These are phyloP conservation scores for Lichina pygmaea DNA, from an alignment of 495 filamentous ascomycete species.

Conservation along the genomic window DNA sequence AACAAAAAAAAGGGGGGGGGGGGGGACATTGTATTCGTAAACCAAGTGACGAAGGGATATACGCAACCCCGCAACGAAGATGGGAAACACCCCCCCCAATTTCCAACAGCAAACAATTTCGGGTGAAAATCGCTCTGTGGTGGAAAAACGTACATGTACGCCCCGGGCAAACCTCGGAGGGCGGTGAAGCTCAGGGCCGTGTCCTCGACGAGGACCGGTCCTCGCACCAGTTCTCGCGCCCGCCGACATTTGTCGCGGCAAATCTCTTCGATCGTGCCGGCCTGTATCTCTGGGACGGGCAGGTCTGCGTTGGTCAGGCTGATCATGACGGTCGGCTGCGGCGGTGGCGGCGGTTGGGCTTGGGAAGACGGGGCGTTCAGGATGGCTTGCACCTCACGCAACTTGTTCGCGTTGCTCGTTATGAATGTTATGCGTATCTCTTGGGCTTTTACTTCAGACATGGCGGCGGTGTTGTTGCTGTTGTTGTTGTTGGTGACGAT, in stretches of 20 bases:
- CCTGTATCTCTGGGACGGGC: conserved; percentile 76
- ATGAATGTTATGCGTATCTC: conserved; percentile 54
- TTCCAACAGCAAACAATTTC: too few relatives aligned
- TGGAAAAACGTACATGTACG: conserved; percentile 56
- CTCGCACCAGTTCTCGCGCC: conserved; percentile 45
- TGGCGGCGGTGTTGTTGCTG: neutral
- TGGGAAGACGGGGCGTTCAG: too few relatives aligned
- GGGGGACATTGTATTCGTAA: too few relatives aligned
- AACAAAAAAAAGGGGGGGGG: too few relatives aligned
- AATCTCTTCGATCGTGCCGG: conserved; percentile 61
- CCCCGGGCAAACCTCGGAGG: conserved; percentile 69
- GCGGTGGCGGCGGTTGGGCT: conserved; percentile 6
- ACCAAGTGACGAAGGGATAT: neutral
- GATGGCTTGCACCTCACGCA: conserved; percentile 66
- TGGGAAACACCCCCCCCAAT: too few relatives aligned
- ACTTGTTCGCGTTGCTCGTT: conserved; percentile 84
- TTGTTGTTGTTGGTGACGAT: neutral
- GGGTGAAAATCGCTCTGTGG: too few relatives aligned
- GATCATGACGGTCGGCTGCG: too few relatives aligned
- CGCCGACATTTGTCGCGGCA: conserved; percentile 55
- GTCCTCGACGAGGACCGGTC: conserved; percentile 86
- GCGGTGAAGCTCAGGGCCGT: conserved; percentile 84
- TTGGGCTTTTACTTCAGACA: neutral
- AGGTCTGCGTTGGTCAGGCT: conserved; percentile 44
- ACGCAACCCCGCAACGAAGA: neutral